These are phyloP conservation scores for Parascedosporium putredinis DNA, from an alignment of 2,329 filamentous ascomycete species.

Conservation along the genomic window DNA sequence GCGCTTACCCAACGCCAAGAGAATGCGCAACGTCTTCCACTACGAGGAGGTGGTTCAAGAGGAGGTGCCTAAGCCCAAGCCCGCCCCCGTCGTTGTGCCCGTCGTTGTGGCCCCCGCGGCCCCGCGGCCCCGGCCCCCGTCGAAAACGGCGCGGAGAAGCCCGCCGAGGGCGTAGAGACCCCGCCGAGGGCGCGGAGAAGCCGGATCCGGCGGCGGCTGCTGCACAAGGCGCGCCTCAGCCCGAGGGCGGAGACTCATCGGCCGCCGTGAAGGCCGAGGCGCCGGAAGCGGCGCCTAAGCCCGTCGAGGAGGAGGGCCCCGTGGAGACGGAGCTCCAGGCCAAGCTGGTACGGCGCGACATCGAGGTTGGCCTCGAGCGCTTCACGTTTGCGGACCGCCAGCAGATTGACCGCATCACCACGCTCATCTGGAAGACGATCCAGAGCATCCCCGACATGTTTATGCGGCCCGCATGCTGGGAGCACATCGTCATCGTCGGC, in stretches of 20 bases:
- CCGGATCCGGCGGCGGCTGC: no score
- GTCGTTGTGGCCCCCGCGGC: conserved; percentile 13
- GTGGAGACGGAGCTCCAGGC: conserved; percentile 33
- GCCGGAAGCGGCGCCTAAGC: background rate
- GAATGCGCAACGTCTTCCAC: conserved; percentile 58
- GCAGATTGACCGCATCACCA: conserved; percentile 74
- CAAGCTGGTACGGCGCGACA: conserved; percentile 52
- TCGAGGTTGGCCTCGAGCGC: conserved; percentile 69
- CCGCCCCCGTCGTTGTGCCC: conserved; percentile 4
- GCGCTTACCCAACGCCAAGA: conserved; percentile 62
- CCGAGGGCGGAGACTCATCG: background rate
- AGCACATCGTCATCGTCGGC: conserved; percentile 81
- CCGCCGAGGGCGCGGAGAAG: background rate
- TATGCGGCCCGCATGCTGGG: conserved; percentile 82
- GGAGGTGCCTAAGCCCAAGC: conserved; percentile 31
- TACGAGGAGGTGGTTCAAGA: conserved; percentile 60
- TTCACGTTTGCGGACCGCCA: conserved; percentile 58
- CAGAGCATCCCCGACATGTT: conserved; percentile 74
- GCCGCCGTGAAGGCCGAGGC: conserved; percentile 7
- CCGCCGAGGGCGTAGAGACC: conserved; percentile 1
- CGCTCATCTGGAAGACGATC: conserved; percentile 73
- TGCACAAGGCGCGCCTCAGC: background rate
- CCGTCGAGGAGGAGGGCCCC: conserved; percentile 11
- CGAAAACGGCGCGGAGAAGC: conserved; percentile 7
- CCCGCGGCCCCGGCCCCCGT: background rate